phyloP scores from a whole-genome alignment of 2,329 filamentous ascomycete species.

The Aaosphaeria pasadenensis region DNA sequence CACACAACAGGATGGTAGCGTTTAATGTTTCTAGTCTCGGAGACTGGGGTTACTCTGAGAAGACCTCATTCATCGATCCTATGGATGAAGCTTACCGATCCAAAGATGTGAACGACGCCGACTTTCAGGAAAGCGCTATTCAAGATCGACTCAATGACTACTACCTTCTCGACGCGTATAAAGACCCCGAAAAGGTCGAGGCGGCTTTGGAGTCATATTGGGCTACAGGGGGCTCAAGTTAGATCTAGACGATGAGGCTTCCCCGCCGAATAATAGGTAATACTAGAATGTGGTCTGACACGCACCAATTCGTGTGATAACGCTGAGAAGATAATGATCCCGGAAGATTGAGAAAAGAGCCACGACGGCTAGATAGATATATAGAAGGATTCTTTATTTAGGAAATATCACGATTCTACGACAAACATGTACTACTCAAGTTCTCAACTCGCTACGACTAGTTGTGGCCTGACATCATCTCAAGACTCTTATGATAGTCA shows the following conservation, averaged over 20 bases:
- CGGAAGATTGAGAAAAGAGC: too few relatives aligned
- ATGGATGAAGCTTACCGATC: conserved; percentile 27
- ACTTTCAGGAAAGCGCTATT: conserved; percentile 20
- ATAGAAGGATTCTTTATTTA: too few relatives aligned
- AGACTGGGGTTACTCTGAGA: conserved; percentile 31
- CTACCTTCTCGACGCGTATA: conserved; percentile 28
- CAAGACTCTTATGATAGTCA: conserved; percentile 35
- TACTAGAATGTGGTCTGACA: too few relatives aligned
- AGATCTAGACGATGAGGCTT: too few relatives aligned
- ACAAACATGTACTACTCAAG: too few relatives aligned
- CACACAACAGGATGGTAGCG: conserved; percentile 38
- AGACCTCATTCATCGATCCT: conserved; percentile 31
- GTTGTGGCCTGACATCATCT: conserved; percentile 10
- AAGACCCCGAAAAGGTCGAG: conserved; percentile 19
- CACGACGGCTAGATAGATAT: too few relatives aligned
- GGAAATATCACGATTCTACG: too few relatives aligned
- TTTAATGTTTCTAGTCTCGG: conserved; percentile 41
- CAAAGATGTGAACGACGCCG: conserved; percentile 14
- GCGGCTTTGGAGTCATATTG: conserved; percentile 26
- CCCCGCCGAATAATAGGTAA: too few relatives aligned
- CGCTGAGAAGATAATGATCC: too few relatives aligned
- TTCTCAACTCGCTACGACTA: not conserved
- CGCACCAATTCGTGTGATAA: too few relatives aligned
- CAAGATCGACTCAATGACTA: conserved; percentile 21
- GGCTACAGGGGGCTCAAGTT: conserved; percentile 9